Evolutionary conservation across 257 asterid genomes (phyloP).

Genomic region (Ehretia macrophylla): DNA sequence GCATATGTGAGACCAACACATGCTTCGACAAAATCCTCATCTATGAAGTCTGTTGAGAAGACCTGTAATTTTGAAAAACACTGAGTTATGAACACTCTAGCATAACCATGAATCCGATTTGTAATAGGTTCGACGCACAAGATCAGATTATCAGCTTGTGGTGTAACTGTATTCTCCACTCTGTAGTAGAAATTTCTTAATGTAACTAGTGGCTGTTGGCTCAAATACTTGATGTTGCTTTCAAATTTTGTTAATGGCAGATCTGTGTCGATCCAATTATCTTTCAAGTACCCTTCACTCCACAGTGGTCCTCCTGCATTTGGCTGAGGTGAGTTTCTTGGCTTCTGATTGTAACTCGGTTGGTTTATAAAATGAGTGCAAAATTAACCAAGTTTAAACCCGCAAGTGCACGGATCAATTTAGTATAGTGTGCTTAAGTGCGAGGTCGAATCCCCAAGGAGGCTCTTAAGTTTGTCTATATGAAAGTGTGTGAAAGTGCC

Average conservation of each 20-base stretch:
- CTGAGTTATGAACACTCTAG: conserved; percentile 63
- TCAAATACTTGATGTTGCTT: conserved; percentile 64
- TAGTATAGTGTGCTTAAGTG: too few relatives aligned
- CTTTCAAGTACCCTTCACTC: conserved; percentile 62
- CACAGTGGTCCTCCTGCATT: conserved; percentile 49
- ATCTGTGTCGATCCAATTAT: conserved; percentile 83
- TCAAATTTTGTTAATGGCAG: conserved; percentile 80
- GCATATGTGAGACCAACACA: conserved; percentile 68
- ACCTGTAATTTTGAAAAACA: conserved; percentile 51
- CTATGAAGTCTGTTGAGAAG: conserved; percentile 76
- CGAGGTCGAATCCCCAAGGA: too few relatives aligned
- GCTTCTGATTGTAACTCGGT: conserved; percentile 85
- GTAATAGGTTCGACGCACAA: conserved; percentile 71
- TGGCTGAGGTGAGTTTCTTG: conserved; percentile 61
- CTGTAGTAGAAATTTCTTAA: conserved; percentile 63
- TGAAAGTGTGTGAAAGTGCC: too few relatives aligned
- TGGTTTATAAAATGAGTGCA: conserved; percentile 59
- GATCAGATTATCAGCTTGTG: conserved; percentile 76
- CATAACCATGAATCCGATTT: conserved; percentile 55
- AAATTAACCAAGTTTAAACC: conserved; percentile 58
- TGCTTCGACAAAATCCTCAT: conserved; percentile 86
- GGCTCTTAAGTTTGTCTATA: too few relatives aligned
- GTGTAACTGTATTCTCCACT: conserved; percentile 89
- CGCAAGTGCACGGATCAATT: too few relatives aligned
- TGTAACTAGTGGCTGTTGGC: conserved; percentile 48